Evolutionary conservation across 1,139 yeast genomes (phyloP), one percentile per base, ranked within the genome.

Genomic region (Sugiyamaella castrensis): DNA sequence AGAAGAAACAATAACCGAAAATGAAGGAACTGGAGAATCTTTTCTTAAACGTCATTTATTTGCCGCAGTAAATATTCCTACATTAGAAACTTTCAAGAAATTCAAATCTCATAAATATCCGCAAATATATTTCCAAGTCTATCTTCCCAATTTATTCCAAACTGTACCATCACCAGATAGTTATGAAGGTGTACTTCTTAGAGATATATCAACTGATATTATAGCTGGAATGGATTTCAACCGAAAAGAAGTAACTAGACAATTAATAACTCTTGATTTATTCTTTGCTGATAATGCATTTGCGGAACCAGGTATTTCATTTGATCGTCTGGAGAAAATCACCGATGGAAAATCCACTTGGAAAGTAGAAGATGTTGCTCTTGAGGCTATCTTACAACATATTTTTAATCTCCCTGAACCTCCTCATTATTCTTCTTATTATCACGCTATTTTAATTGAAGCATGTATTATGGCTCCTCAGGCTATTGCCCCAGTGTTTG

Each of bases 401-500:
- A 79, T 91, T 60, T 85, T 87, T 71, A 80, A 80, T 53, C 72
- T 89, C 48, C 96, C 97, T 7, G 63, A 70, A 1, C 74, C 87
- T 0, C 74, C 81, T 31, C 84, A 85, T 55, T 81, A 82, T 37
- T 79, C 72, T 10, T 85, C 89, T 38, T 92, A 89, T 66, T 92
- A 85, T 68, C 88, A 88, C 65, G 77, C 95, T 1, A 81, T 91
- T n/a, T 73, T 94, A 52, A 88, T 89, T 40, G 89, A 92, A 57
- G 87, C 95, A 47, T 92, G 98, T 69, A 81, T 84, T 40, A 73
- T 78, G 69, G 87, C 92, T 28, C 94, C 96, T 2, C 87, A 83
- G 56, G 89, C 95, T 1, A 84, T 91, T 64, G 98, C 98, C 1
- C 97, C 97, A 2, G 95, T 91, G 0, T 81, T 94, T 65, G 98